These are phyloP conservation scores for Solanum microdontum DNA, from an alignment of 257 asterid species.

Conservation along the genomic window DNA sequence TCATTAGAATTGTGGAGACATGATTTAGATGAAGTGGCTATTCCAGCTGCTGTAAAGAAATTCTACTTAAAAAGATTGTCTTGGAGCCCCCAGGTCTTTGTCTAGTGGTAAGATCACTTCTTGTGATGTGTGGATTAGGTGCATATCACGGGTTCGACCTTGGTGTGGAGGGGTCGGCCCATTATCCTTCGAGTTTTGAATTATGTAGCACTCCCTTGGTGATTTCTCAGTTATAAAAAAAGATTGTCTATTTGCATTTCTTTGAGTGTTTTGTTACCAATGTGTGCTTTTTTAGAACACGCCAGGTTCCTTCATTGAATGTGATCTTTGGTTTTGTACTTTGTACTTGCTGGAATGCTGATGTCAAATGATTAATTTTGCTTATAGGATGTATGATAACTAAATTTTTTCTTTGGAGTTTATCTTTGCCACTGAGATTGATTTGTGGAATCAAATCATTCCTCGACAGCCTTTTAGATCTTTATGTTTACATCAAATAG, in stretches of 20 bases:
- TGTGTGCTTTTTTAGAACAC: neutral
- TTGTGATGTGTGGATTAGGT: neutral
- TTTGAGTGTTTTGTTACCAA: neutral
- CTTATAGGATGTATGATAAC: neutral
- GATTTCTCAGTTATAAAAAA: neutral
- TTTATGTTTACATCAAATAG: neutral
- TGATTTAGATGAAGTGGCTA: neutral
- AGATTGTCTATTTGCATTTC: neutral
- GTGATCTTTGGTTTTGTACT: neutral
- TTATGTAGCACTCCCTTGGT: neutral
- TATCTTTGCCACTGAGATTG: neutral
- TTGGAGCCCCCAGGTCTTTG: neutral
- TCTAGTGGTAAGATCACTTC: neutral
- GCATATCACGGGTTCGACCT: neutral
- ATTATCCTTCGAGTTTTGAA: neutral
- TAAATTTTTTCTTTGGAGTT: neutral
- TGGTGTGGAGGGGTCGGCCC: neutral
- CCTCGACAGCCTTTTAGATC: neutral
- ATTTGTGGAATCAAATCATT: neutral
- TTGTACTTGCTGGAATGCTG: neutral
- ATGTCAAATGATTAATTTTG: neutral
- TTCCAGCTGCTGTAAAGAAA: neutral
- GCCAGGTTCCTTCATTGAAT: neutral
- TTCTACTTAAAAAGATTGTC: neutral
- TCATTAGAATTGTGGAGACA: neutral